Evolutionary conservation across 1,284 basidiomycete species (phyloP).

Genomic region (Ceratobasidium sp.): DNA sequence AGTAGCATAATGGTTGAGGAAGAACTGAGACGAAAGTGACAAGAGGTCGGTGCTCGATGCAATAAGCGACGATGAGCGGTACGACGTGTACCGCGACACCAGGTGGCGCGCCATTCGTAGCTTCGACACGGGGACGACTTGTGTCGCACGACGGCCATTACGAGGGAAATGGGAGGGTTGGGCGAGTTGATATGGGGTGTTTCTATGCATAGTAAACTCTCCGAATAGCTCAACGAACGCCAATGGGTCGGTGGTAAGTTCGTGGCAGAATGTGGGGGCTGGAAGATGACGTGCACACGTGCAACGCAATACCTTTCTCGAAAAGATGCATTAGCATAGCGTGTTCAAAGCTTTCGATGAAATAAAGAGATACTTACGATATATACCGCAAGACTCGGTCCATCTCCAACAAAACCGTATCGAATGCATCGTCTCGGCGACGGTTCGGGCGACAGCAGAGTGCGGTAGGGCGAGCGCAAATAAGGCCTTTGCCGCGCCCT

Average conservation of each 20-base stretch:
- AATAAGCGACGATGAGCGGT: background rate
- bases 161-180: background rate
- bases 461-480: background rate
- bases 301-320: background rate
- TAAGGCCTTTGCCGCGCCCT: background rate
- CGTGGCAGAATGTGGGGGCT: background rate
- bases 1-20: background rate
- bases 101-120: background rate
- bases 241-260: background rate
- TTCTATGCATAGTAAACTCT: background rate
- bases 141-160: background rate
- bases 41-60: background rate
- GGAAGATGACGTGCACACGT: background rate
- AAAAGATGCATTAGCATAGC: background rate
- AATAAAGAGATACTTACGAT: background rate
- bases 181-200: background rate
- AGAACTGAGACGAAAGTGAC: background rate
- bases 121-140: background rate
- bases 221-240: background rate
- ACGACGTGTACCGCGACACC: background rate
- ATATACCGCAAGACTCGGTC: background rate
- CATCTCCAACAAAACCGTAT: background rate
- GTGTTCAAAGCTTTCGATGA: too few species aligned
- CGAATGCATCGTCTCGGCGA: background rate
- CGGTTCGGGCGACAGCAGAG: too few species aligned